These are phyloP conservation scores for Plasmodium cynomolgi DNA, from an alignment of 169 alveolate genomes.

Conservation along the genomic window DNA sequence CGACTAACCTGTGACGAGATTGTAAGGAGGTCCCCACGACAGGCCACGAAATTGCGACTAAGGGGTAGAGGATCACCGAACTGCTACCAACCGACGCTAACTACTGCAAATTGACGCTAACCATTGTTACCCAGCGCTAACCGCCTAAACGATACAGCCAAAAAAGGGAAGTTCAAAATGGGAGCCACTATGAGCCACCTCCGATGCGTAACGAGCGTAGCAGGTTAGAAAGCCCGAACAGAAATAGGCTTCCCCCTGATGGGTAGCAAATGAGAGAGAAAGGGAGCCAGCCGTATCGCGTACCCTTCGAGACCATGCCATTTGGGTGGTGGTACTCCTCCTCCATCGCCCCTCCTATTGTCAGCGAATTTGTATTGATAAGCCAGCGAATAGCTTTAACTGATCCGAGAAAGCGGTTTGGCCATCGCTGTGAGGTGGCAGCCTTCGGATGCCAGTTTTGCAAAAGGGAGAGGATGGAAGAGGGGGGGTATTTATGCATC, in stretches of 20 bases:
- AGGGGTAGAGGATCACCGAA: not conserved
- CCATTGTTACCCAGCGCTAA: not conserved
- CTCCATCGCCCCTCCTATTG: no score
- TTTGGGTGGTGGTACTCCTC: no score
- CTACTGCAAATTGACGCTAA: not conserved
- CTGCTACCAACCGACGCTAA: not conserved
- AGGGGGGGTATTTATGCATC: not conserved
- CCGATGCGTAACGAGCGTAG: conserved; percentile 30
- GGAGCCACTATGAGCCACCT: conserved; percentile 40
- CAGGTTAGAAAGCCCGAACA: conserved; percentile 29
- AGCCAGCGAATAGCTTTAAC: no score
- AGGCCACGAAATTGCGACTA: not conserved
- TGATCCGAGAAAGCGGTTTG: no score
- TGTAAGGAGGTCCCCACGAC: not conserved
- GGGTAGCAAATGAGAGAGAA: not conserved
- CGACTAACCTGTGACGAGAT: not conserved
- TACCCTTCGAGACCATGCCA: no score
- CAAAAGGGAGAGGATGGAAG: not conserved
- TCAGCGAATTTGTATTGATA: no score
- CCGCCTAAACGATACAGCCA: not conserved
- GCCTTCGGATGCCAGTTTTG: not conserved
- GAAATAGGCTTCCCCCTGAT: not conserved
- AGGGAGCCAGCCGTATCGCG: not conserved
- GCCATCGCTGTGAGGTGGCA: not conserved
- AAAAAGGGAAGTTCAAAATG: conserved; percentile 31